Evolutionary conservation across 140 eudicot species (phyloP).

Genomic region (Anethum foeniculum): DNA sequence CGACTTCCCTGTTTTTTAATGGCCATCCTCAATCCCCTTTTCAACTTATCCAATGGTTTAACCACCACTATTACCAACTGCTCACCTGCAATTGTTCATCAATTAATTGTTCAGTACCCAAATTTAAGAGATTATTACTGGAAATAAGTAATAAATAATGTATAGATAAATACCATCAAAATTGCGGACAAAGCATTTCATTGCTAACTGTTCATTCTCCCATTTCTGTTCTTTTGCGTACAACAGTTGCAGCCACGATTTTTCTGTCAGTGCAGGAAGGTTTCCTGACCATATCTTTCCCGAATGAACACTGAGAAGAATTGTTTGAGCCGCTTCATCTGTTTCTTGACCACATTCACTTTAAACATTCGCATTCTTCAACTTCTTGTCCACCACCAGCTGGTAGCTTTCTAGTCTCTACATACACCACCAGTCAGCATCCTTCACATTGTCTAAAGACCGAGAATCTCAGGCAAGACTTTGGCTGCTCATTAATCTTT

Average conservation of each 20-base stretch:
- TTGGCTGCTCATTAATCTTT: background rate
- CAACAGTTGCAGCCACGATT: slow-evolving; percentile 5
- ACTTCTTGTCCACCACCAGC: background rate
- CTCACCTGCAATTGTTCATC: slow-evolving; percentile 6
- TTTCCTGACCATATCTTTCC: background rate
- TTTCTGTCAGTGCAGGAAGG: background rate
- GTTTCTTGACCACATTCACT: slow-evolving; percentile 3
- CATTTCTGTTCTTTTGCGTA: background rate
- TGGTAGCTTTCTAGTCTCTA: slow-evolving; percentile 17
- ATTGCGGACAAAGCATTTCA: background rate
- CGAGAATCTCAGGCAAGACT: background rate
- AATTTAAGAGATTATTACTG: background rate
- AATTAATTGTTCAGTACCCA: background rate
- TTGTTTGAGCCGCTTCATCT: background rate
- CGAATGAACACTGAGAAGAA: background rate
- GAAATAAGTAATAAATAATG: background rate
- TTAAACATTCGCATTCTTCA: background rate
- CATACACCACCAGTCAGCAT: slow-evolving; percentile 12
- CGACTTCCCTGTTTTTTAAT: background rate
- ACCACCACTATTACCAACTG: slow-evolving; percentile 13
- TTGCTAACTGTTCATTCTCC: background rate
- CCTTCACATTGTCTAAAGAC: slow-evolving; percentile 4
- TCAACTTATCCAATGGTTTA: background rate
- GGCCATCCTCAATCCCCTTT: slow-evolving; percentile 6
- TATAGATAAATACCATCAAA: background rate